A percentile compares a stretch with the other conserved stretches of the same genome.
Conservation (phyloP, 441 rosid species). For the Erodium texanum region DNA sequence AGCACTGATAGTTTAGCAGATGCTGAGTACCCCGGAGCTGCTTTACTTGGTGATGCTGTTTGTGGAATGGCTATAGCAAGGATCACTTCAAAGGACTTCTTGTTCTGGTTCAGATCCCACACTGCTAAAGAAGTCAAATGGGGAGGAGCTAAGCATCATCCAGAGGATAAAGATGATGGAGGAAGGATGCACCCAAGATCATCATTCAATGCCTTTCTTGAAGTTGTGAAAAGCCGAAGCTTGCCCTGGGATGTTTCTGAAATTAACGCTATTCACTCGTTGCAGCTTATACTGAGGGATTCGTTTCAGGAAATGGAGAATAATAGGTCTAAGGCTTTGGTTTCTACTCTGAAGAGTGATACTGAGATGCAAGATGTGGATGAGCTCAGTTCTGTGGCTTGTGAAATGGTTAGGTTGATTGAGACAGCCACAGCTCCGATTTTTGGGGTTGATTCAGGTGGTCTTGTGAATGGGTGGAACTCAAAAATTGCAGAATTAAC, state of each 20-base stretch:
- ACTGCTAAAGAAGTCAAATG: constrained; percentile 72
- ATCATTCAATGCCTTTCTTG: constrained; percentile 78
- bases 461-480: constrained; percentile 73
- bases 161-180: constrained; percentile 55
- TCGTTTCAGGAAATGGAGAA: constrained; percentile 44
- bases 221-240: constrained; percentile 62
- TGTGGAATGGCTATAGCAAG: constrained; percentile 66
- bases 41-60: constrained; percentile 49
- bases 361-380: constrained; percentile 45
- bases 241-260: constrained; percentile 74
- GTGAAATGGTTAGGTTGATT: constrained; percentile 76
- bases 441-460: constrained; percentile 60
- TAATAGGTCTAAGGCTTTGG: constrained; percentile 38
- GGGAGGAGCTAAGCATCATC: constrained; percentile 87
- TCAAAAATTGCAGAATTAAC: constrained; percentile 65
- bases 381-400: constrained; percentile 41
- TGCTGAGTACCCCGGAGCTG: constrained; percentile 72
- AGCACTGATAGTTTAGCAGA: constrained; percentile 77
- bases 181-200: constrained; percentile 79
- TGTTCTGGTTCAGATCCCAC: constrained; percentile 82
- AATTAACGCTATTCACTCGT: constrained; percentile 79
- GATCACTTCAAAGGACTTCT: constrained; percentile 52
- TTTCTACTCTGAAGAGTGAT: constrained; percentile 35
- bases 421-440: constrained; percentile 81
- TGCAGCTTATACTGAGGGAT: constrained; percentile 69